A percentile compares a stretch with the other conserved stretches of the same genome.
These are phyloP conservation scores for Blastobotrys peoriensis DNA, from an alignment of 805 yeast genomes.

Conservation along the genomic window DNA sequence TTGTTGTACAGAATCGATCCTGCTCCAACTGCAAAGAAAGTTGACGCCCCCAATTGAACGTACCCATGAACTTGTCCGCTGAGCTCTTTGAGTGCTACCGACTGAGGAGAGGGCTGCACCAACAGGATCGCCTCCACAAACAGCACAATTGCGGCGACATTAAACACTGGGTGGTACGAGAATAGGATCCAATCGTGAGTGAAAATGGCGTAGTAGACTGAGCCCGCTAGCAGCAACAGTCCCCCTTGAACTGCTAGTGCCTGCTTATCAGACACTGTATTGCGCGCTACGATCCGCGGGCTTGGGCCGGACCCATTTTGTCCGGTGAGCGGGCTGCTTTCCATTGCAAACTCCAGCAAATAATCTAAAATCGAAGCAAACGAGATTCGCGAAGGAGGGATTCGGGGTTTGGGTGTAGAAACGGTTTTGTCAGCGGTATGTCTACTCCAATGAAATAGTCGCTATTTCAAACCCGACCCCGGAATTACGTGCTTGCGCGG, in stretches of 20 bases:
- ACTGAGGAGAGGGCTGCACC: slow-evolving; percentile 22
- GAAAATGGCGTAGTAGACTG: neutral
- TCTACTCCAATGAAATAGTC: too few relatives aligned
- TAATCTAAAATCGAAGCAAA: too few relatives aligned
- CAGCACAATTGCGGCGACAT: slow-evolving; percentile 20
- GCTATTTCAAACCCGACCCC: too few relatives aligned
- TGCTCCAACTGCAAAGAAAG: slow-evolving; percentile 17
- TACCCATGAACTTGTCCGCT: slow-evolving; percentile 26
- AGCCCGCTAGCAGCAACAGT: neutral
- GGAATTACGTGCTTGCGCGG: too few relatives aligned
- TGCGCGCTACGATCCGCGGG: too few relatives aligned
- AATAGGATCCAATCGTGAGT: slow-evolving; percentile 14
- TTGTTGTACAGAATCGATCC: slow-evolving; percentile 23
- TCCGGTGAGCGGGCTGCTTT: too few relatives aligned
- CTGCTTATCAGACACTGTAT: neutral
- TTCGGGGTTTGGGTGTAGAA: too few relatives aligned
- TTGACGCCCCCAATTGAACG: slow-evolving; percentile 17
- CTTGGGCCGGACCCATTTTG: too few relatives aligned
- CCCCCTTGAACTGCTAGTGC: slow-evolving; percentile 6
- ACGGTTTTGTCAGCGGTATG: too few relatives aligned
- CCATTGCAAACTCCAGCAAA: too few relatives aligned
- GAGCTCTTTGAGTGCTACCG: slow-evolving; percentile 19
- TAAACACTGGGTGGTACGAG: slow-evolving; percentile 25
- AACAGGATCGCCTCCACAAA: slow-evolving; percentile 25
- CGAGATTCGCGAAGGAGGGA: too few relatives aligned